Percentiles rank a stretch among this genome's conserved stretches.
These are phyloP conservation scores for Volvariella volvacea DNA, from an alignment of 1,284 basidiomycete genomes.

Conservation along the genomic window DNA sequence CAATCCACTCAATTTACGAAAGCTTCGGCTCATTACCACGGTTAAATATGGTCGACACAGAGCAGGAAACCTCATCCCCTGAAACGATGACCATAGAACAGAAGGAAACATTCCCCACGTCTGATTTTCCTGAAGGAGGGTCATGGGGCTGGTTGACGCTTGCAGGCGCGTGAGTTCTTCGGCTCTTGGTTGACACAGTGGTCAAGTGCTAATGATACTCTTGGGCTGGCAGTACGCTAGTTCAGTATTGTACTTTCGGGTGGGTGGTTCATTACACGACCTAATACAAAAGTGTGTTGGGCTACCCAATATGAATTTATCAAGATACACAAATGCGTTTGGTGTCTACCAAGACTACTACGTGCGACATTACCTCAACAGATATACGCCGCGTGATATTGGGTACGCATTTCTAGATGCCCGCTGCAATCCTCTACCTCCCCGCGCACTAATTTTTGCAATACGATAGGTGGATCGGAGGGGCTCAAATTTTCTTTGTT, in stretches of 20 bases:
- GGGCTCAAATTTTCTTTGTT: constrained; percentile 22
- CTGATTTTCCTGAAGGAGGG: constrained; percentile 15
- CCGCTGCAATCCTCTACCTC: constrained; percentile 2
- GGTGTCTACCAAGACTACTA: constrained; percentile 27
- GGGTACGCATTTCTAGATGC: constrained; percentile 13
- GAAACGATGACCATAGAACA: too few species aligned
- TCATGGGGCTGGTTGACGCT: constrained; percentile 20
- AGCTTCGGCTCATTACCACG: too few species aligned
- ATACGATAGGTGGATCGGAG: constrained; percentile 25
- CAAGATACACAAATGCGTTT: constrained; percentile 25
- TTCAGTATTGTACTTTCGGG: constrained; percentile 23
- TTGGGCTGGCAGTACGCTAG: constrained; percentile 14
- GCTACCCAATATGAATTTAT: neutral
- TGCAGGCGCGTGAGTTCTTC: constrained; percentile 19
- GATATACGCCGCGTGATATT: constrained; percentile 19
- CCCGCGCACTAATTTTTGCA: too few species aligned
- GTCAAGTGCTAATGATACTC: neutral
- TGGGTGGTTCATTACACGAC: constrained; percentile 7
- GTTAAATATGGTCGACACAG: too few species aligned
- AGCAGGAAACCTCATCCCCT: too few species aligned
- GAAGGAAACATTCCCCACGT: too few species aligned
- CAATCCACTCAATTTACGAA: too few species aligned
- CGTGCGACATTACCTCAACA: constrained; percentile 15
- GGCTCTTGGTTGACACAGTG: neutral
- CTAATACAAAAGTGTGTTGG: neutral